phyloP scores from a whole-genome alignment of 2,329 filamentous ascomycete species.

The Sporothrix mexicana region DNA sequence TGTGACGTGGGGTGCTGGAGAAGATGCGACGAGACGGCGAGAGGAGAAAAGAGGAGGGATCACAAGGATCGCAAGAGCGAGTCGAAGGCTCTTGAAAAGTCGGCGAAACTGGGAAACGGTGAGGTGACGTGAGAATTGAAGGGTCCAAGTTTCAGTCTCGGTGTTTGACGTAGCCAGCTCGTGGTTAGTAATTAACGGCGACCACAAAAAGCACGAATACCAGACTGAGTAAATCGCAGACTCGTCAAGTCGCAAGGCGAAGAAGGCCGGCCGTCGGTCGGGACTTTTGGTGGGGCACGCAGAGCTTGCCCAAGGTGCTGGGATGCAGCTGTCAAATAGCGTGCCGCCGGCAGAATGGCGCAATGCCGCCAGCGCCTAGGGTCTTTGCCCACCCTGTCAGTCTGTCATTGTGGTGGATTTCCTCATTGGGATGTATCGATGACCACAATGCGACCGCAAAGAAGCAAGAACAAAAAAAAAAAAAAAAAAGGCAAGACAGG shows the following conservation, averaged over 20 bases:
- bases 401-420: neutral
- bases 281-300: conserved; percentile 24
- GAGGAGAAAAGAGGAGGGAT: neutral
- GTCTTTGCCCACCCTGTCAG: conserved; percentile 6
- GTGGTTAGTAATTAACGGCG: conserved; percentile 2
- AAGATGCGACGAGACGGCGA: neutral
- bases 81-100: neutral
- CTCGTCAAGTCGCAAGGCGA: neutral
- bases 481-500: neutral
- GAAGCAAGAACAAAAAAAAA: neutral
- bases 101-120: no score
- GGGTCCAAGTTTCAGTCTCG: neutral
- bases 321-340: conserved; percentile 22
- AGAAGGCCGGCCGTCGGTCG: conserved; percentile 31
- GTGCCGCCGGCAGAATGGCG: conserved; percentile 33
- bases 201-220: conserved; percentile 20
- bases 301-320: conserved; percentile 9
- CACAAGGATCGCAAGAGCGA: neutral
- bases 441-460: neutral
- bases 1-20: neutral
- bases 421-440: conserved; percentile 10
- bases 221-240: no score
- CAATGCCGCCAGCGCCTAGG: conserved; percentile 31
- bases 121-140: conserved; percentile 12
- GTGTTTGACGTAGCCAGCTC: neutral